Base-by-base conservation (phyloP, 176 grass and related monocot genomes). In the maize (Zea mays) region DNA sequence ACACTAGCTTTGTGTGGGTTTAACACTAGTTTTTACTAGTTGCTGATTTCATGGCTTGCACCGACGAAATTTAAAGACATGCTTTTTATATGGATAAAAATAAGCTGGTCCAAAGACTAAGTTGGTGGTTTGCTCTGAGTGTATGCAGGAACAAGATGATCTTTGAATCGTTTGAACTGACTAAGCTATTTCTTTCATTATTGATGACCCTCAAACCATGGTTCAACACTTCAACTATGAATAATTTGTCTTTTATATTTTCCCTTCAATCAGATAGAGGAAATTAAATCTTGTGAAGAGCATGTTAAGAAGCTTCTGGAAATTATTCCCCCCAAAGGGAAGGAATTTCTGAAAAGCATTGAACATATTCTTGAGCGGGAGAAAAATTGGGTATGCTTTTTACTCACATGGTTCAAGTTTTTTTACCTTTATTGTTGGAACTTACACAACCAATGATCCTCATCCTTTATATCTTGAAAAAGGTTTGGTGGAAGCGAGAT, bases 401-500 rank as follows among this genome's bases (percentile, higher is more conserved):
- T 61, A 58, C 55, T 88, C 19, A 58, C 13, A 41, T 46, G 14
- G 7, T 77, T 35, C 17, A 80, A 72, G 15, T 71, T 55, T 36
- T 66, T 61, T 7, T 10, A 69, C 49, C 21, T 78, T 60, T 3
- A 69, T 8, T 20, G 0, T 33, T 57, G 16, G 47, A 74, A 33
- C 33, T 79, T 7, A 19, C 76, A 35, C n/a, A 8, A 27, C 27
- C n/a, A 37, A 21, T 72, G 27, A 38, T 84, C 80, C 12, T 47
- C 36, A 70, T 79, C n/a, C 52, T 34, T 54, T 71, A 33, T 33
- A 51, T 56, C 59, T 33, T 72, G 36, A 72, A 72, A 72, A 80
- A 97, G 94, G 89, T 94, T 83, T 98, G 95, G 91, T 98, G 91
- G 95, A 98, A 98, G 79, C 88, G 89, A 67, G 95, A 98, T 88